phyloP scores from a whole-genome alignment of 2,329 filamentous ascomycete genomes.

The Phaeophleospora eucalypticola region DNA sequence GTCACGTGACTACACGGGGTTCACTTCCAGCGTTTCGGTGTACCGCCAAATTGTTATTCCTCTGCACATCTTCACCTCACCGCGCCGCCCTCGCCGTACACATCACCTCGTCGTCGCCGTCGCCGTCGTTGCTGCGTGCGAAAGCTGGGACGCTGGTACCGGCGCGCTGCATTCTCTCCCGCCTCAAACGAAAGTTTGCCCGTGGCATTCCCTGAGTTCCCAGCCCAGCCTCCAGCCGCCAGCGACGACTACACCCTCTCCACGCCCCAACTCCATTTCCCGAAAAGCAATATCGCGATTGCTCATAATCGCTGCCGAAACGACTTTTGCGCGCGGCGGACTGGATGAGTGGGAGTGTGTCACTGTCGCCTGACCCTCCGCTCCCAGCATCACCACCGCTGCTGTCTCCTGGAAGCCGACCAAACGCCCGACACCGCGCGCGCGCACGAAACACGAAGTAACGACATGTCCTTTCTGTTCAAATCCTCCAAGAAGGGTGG shows the following conservation, averaged over 20 bases:
- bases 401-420: slow-evolving; percentile 3
- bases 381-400: neutral
- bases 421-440: neutral
- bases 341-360: neutral
- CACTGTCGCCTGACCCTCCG: neutral
- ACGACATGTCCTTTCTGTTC: slow-evolving; percentile 50
- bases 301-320: neutral
- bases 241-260: neutral
- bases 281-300: neutral
- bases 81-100: no score
- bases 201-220: neutral
- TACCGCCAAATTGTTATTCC: no score
- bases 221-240: neutral
- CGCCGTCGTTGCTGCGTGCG: no score
- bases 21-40: no score
- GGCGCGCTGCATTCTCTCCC: neutral
- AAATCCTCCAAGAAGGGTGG: slow-evolving; percentile 42
- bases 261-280: neutral
- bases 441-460: neutral
- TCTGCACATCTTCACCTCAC: no score
- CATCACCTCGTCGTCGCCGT: no score
- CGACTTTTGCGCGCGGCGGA: neutral
- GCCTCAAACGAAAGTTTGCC: neutral
- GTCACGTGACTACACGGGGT: no score
- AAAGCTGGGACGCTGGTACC: neutral